Evolutionary conservation across 2,329 filamentous ascomycete genomes (phyloP), one percentile per base, ranked within the genome.

Genomic region (Botrytis tulipae): DNA sequence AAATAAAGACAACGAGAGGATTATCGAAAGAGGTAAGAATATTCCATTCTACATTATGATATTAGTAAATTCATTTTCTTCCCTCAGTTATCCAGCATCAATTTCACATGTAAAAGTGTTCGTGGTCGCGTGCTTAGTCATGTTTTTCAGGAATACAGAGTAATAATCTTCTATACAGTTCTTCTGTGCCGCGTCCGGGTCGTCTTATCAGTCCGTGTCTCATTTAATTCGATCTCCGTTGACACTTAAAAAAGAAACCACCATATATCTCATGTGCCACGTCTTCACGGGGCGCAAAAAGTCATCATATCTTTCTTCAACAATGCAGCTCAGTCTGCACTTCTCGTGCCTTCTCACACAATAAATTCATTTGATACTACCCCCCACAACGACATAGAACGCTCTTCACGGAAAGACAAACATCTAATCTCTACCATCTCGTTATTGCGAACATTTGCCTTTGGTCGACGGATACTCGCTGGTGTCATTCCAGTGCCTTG

Each of bases 261-360:
- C 60, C 59, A 51, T 57, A 59, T 40, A 71, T n/a, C 48, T 67
- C 73, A 75, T 78, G 78, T 81, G 79, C 78, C 78, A 76, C 75
- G 71, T 73, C 44, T 68, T 71, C 74, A 69, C 76, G 77, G 77
- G 78, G 78, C 78, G 76, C 77, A 77, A 73, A 73, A 73, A 77
- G 72, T 68, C 76, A 80, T 73, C 78, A 80, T 80, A 78, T 74
- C 76, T 79, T 77, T 74, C 79, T 78, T 76, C 78, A 83, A 85
- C 81, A 79, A 90, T 90, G 88, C 86, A 84, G 88, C 84, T 85
- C 87, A 87, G 85, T 88, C 88, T 86, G 85, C 86, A 79, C 80
- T 79, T 76, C 77, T 78, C 79, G 78, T 82, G 85, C 86, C 83
- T 81, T 86, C 90, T 88, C 88, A 90, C 87, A 82, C 86, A 80